A percentile compares a stretch with the other conserved stretches of the same genome.
Evolutionary conservation across 2,329 filamentous ascomycete species (phyloP).

Genomic region (Nannizziopsis arthrosporioides): DNA sequence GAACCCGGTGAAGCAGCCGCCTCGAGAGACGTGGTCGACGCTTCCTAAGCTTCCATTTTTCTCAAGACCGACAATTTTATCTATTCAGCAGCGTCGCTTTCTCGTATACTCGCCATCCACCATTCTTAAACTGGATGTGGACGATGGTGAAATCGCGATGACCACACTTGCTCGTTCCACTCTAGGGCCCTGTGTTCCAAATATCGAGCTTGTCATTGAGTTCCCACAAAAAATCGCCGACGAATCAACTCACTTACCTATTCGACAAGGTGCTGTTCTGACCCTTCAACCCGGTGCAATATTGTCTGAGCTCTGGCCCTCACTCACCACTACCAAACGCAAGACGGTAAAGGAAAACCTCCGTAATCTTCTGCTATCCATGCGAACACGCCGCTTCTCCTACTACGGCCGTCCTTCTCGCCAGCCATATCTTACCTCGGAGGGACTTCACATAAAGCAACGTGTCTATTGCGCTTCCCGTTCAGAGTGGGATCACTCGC

Average conservation of each 20-base stretch:
- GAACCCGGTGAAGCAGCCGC: conserved; percentile 7
- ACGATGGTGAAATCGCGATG: conserved; percentile 13
- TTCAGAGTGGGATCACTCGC: conserved; percentile 16
- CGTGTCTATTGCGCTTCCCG: conserved; percentile 11
- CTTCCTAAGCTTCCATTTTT: conserved; percentile 10
- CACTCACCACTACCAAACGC: conserved; percentile 12
- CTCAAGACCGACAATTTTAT: conserved; percentile 12
- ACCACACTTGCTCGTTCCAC: conserved; percentile 13
- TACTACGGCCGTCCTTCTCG: conserved; percentile 15
- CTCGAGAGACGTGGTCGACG: conserved; percentile 11
- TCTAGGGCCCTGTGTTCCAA: conserved; percentile 14
- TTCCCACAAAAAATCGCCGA: background rate
- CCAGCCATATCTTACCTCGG: conserved; percentile 13
- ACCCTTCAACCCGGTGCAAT: conserved; percentile 12
- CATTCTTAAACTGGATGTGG: conserved; percentile 13
- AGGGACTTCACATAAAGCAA: conserved; percentile 1
- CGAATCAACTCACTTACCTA: background rate
- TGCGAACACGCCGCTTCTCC: conserved; percentile 13
- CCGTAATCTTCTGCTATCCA: conserved; percentile 12
- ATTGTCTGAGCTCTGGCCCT: conserved; percentile 14
- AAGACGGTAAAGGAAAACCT: conserved; percentile 13
- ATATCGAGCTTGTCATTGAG: conserved; percentile 7
- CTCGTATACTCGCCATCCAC: conserved; percentile 10
- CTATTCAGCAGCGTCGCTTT: conserved; percentile 10
- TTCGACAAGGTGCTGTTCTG: conserved; percentile 11